Evolutionary conservation across 164 flowering plant genomes (phyloP).

Genomic region (Stephania japonica): DNA sequence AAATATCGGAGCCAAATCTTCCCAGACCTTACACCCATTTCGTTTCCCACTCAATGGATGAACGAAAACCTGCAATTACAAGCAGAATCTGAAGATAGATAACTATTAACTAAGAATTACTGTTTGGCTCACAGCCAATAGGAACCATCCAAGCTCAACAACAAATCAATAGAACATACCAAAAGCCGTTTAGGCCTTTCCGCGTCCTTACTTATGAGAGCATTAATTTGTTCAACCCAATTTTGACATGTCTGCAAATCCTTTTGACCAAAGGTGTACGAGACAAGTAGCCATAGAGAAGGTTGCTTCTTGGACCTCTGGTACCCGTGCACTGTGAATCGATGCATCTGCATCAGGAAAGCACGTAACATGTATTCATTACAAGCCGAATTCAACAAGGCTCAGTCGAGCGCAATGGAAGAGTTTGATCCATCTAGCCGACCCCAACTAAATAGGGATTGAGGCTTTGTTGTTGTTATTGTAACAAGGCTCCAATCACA

Average conservation of each 20-base stretch:
- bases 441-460: no score
- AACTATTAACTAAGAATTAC: constrained; percentile 12
- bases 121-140: background rate
- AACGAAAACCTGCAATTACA: constrained; percentile 64
- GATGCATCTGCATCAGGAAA: constrained; percentile 57
- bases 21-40: constrained; percentile 73
- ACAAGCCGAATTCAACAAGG: background rate
- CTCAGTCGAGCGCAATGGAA: no score
- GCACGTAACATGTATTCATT: background rate
- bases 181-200: constrained; percentile 77
- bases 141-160: constrained; percentile 3
- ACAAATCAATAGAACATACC: constrained; percentile 35
- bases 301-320: constrained; percentile 43
- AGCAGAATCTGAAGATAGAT: constrained; percentile 17
- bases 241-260: constrained; percentile 50
- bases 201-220: constrained; percentile 34
- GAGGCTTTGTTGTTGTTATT: no score
- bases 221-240: constrained; percentile 55
- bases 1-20: constrained; percentile 71
- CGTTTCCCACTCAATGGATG: constrained; percentile 87
- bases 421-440: no score
- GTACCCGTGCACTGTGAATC: constrained; percentile 63
- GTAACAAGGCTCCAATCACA: no score
- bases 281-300: constrained; percentile 41
- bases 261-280: constrained; percentile 64